Percentiles rank a stretch among this genome's conserved stretches.
These are phyloP conservation scores for Sedum album DNA, from an alignment of 164 flowering plant species.

Conservation along the genomic window DNA sequence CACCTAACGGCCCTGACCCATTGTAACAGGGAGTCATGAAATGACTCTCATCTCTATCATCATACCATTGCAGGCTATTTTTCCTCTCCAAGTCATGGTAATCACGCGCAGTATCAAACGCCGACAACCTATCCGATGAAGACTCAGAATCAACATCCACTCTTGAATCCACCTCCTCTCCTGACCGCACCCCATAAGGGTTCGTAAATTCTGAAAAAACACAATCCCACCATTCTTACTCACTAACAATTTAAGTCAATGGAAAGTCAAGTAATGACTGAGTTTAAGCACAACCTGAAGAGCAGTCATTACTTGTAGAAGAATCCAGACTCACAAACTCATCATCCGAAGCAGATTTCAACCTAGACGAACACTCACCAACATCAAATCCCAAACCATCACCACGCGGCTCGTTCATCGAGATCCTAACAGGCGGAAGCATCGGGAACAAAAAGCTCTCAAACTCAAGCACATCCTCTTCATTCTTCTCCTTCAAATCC, in stretches of 20 bases:
- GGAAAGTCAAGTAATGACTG: no score
- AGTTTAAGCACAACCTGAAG: no score
- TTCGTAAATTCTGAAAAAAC: slow-evolving; percentile 19
- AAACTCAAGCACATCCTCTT: slow-evolving; percentile 30
- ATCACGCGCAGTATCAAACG: slow-evolving; percentile 88
- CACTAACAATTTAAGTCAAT: no score
- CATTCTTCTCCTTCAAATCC: slow-evolving; percentile 44
- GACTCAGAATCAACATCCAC: slow-evolving; percentile 35
- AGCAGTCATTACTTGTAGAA: slow-evolving; percentile 40
- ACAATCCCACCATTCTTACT: no score
- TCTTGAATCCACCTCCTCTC: slow-evolving; percentile 1
- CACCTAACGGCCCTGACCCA: not conserved
- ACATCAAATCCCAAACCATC: slow-evolving; percentile 15
- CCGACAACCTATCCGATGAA: slow-evolving; percentile 66
- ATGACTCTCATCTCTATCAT: not conserved
- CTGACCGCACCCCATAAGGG: slow-evolving; percentile 61
- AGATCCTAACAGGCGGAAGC: slow-evolving; percentile 54
- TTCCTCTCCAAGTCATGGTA: slow-evolving; percentile 63
- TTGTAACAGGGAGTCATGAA: not conserved
- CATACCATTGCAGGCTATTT: slow-evolving; percentile 51
- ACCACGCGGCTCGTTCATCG: slow-evolving; percentile 20
- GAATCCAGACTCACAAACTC: slow-evolving; percentile 71
- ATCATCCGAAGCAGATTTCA: slow-evolving; percentile 25
- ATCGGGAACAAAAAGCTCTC: slow-evolving; percentile 63
- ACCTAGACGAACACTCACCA: slow-evolving; percentile 18